Percentiles rank a stretch among this genome's conserved stretches.
Conservation (phyloP, 2,329 filamentous ascomycete genomes). For the Aspergillus quadricinctus region DNA sequence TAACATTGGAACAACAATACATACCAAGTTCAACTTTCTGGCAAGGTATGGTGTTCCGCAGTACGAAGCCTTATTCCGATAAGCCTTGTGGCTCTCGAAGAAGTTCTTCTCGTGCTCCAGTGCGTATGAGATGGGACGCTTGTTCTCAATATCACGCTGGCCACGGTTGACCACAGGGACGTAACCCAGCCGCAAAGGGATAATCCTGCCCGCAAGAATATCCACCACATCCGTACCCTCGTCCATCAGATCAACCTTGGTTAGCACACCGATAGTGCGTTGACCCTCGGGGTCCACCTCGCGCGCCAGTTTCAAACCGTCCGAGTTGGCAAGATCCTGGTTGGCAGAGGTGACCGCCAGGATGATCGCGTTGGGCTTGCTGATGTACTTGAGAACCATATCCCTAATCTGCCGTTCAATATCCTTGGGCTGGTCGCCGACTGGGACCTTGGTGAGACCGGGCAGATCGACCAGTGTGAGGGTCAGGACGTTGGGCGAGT, state of each 20-base stretch:
- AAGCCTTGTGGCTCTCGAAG: slow-evolving; percentile 98
- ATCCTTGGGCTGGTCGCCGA: slow-evolving; percentile 92
- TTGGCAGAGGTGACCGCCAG: slow-evolving; percentile 95
- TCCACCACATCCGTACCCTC: slow-evolving; percentile 97
- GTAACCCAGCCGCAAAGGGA: slow-evolving; percentile 89
- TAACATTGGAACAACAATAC: slow-evolving; percentile 9
- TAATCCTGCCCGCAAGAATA: slow-evolving; percentile 95
- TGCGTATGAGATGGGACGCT: slow-evolving; percentile 85
- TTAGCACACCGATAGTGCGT: slow-evolving; percentile 95
- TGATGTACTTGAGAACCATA: slow-evolving; percentile 98
- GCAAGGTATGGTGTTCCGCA: slow-evolving; percentile 97
- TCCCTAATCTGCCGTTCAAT: slow-evolving; percentile 96
- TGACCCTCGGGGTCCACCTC: slow-evolving; percentile 98
- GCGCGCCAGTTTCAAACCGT: slow-evolving; percentile 90
- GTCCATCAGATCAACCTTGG: slow-evolving; percentile 99
- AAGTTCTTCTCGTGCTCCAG: slow-evolving; percentile 94
- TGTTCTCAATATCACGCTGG: slow-evolving; percentile 97
- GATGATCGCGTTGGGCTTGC: slow-evolving; percentile 97
- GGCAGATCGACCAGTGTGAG: slow-evolving; percentile 95
- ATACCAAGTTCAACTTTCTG: slow-evolving; percentile 83
- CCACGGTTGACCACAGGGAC: slow-evolving; percentile 97
- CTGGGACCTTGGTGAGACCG: slow-evolving; percentile 91
- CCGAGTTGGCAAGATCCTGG: slow-evolving; percentile 96
- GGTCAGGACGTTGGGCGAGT: slow-evolving; percentile 96
- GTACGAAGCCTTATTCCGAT: slow-evolving; percentile 97